phyloP scores from a whole-genome alignment of 805 yeast genomes.

The Lipomyces yamadae region DNA sequence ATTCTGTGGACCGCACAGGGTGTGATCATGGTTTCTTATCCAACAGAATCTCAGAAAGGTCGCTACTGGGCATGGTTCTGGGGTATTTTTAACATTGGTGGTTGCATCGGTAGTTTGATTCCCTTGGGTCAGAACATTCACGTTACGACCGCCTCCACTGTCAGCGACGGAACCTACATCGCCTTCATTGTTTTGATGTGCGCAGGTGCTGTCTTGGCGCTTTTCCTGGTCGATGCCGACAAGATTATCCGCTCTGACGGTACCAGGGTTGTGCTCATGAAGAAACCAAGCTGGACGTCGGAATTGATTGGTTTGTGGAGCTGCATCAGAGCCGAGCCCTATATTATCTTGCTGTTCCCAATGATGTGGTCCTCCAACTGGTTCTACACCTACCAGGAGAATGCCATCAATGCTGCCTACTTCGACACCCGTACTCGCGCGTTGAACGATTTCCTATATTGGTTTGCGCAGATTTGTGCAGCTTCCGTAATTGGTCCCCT shows the following conservation, averaged over 20 bases:
- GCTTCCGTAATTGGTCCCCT: background rate
- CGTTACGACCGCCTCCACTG: background rate
- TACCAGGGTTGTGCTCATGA: background rate
- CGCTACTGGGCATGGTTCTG: background rate
- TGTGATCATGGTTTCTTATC: background rate
- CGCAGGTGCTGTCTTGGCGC: background rate
- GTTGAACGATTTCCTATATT: background rate
- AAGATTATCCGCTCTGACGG: background rate
- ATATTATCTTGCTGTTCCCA: background rate
- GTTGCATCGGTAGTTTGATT: background rate
- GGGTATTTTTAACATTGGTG: background rate
- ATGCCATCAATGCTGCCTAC: background rate
- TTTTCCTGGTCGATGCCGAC: background rate
- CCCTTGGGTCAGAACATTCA: background rate
- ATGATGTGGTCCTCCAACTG: background rate
- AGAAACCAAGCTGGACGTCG: background rate
- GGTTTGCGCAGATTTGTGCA: background rate
- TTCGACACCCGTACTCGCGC: background rate
- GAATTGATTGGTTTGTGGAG: background rate
- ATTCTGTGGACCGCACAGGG: background rate
- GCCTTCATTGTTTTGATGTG: background rate
- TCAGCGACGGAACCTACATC: background rate
- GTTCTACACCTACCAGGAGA: constrained; percentile 1
- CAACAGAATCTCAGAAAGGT: background rate
- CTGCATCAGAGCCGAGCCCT: background rate